Evolutionary conservation across 495 filamentous ascomycete genomes (phyloP), one percentile per base, ranked within the genome.

Genomic region (Glonium stellatum): DNA sequence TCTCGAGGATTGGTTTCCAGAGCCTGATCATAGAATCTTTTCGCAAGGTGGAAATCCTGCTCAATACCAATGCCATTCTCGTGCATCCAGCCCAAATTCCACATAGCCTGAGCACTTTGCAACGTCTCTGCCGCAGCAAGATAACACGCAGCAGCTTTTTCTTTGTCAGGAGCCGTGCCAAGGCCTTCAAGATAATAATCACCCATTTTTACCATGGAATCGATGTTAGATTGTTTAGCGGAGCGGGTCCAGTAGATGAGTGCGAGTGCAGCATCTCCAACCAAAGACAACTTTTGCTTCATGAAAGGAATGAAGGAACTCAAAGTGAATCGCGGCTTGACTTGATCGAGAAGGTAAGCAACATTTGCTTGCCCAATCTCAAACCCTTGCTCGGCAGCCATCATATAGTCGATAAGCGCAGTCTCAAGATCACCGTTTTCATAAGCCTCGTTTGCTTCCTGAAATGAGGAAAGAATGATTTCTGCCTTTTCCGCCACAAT

Each of bases 81-180:
- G 72, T 99, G 90, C 89, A 99, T 97, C 93, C 93, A 99, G 13
- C 93, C 93, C 12, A 99, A 78, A 64, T 99, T 97, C 82, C 90
- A 99, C 57, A 96, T 84, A 12, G 95, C 95, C 75, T 97, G 93
- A 25, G 92, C 92, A 68, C 89, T 93, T 67, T 89, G 88, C 66
- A 90, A 82, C 52, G 84, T 89, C 67, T 98, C 93, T 0, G 92
- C 91, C 5, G 93, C 93, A 9, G 87, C 87, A 55, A 87, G 85
- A 64, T 97, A 99, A 74, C 95, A 97, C 21, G 86, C 83, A 0
- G 91, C 92, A 1, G 93, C 93, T 72, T 96, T 97, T 60, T 96
- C 90, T 8, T 83, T 75, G 66, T 95, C 90, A 31, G 36, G 62
- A 62, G 57, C 76, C 57, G 88, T 82, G 9, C 93, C 95, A 36